Evolutionary conservation across 2,329 filamentous ascomycete species (phyloP).

Genomic region (Botrytis paeoniae): DNA sequence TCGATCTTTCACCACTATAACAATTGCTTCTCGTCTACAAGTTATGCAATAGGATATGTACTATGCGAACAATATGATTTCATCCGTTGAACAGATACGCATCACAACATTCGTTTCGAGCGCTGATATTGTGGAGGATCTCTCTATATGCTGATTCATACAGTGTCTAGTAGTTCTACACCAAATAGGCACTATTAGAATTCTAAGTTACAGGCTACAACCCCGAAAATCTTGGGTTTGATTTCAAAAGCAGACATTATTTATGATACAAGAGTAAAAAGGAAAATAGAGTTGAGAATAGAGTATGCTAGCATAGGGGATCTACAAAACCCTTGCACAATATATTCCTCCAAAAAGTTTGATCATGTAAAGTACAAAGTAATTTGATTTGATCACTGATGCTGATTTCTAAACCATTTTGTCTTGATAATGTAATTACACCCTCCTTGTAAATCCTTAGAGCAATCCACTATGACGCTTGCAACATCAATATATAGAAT

Average conservation of each 20-base stretch:
- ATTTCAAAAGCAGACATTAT: background rate
- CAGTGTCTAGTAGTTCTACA: background rate
- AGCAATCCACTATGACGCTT: no score
- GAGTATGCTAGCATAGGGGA: rapidly evolving
- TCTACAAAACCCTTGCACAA: rapidly evolving
- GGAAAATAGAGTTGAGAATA: rapidly evolving
- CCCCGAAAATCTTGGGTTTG: background rate
- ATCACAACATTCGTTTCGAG: background rate
- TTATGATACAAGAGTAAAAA: background rate
- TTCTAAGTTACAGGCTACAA: background rate
- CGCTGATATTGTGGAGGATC: background rate
- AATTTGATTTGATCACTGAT: background rate
- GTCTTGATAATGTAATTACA: no score
- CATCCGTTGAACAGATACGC: background rate
- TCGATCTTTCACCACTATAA: background rate
- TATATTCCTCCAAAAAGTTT: background rate
- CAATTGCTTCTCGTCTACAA: background rate
- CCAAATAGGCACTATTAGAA: background rate
- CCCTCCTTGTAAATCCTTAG: no score
- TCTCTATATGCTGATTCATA: background rate
- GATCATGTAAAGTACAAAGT: background rate
- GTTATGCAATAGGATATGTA: background rate
- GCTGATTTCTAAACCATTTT: background rate
- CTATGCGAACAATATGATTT: background rate
- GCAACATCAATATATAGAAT: no score